Evolutionary conservation across 1,139 yeast species (phyloP).

Genomic region (Groenewaldozyma auringiensis): DNA sequence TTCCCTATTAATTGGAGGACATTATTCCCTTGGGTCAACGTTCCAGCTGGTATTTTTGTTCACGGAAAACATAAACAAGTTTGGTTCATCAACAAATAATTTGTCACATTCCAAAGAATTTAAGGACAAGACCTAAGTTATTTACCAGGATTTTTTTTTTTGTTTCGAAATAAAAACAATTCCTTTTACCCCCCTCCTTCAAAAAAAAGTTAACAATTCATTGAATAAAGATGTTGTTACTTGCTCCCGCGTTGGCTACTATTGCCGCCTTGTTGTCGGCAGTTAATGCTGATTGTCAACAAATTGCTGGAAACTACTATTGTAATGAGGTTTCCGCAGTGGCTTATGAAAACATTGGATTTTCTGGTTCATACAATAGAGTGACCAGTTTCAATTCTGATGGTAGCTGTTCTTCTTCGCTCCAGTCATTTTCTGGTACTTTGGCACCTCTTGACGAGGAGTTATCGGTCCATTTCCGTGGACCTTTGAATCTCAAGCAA

Average conservation of each 20-base stretch:
- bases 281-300: slow-evolving; percentile 20
- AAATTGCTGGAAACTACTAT: slow-evolving; percentile 65
- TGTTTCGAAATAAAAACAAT: no score
- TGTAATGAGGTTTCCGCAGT: slow-evolving; percentile 65
- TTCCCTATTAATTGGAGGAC: neutral
- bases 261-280: slow-evolving; percentile 13
- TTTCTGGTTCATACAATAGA: slow-evolving; percentile 65
- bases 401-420: slow-evolving; percentile 45
- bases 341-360: slow-evolving; percentile 66
- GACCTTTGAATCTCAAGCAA: slow-evolving; percentile 71
- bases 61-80: neutral
- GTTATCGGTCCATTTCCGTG: slow-evolving; percentile 87
- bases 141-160: neutral
- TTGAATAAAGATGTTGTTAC: neutral
- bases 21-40: neutral
- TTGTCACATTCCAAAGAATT: neutral
- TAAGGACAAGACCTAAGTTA: neutral
- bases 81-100: neutral
- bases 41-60: neutral
- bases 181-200: no score
- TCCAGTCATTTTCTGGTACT: slow-evolving; percentile 57
- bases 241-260: neutral
- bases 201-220: no score
- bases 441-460: slow-evolving; percentile 84
- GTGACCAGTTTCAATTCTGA: slow-evolving; percentile 64